Conservation (phyloP, 139 green algal species). For the Ulvella scutata region DNA sequence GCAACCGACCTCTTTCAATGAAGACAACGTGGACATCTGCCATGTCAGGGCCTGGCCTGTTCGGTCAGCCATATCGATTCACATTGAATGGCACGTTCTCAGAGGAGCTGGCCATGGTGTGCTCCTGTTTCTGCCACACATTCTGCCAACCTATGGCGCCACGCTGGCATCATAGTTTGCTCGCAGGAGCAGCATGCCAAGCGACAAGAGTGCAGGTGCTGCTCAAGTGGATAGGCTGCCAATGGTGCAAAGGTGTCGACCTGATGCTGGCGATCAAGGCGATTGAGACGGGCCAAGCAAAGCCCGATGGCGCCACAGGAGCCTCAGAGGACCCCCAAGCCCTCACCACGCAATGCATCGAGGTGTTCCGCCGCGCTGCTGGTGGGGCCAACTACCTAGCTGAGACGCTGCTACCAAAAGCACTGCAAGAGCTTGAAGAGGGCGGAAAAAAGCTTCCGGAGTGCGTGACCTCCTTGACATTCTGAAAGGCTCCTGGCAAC, state of each 20-base stretch:
- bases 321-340: not conserved
- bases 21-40: not conserved
- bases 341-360: not conserved
- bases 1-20: not conserved
- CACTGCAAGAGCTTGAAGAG: not conserved
- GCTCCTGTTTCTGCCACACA: no score
- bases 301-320: not conserved
- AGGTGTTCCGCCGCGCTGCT: not conserved
- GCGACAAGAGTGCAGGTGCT: no score
- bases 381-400: not conserved
- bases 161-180: no score
- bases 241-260: no score
- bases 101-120: not conserved
- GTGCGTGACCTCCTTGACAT: not conserved
- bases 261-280: no score
- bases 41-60: not conserved
- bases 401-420: not conserved
- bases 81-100: not conserved
- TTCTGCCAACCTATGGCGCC: no score
- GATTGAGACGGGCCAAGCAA: no score
- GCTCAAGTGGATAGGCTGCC: no score
- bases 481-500: no score
- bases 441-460: not conserved
- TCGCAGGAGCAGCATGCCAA: no score
- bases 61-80: not conserved